Evolutionary conservation across 192 early-diverging fungal species (phyloP), one percentile per base, ranked within the genome.

Genomic region (Lobosporangium transversale): DNA sequence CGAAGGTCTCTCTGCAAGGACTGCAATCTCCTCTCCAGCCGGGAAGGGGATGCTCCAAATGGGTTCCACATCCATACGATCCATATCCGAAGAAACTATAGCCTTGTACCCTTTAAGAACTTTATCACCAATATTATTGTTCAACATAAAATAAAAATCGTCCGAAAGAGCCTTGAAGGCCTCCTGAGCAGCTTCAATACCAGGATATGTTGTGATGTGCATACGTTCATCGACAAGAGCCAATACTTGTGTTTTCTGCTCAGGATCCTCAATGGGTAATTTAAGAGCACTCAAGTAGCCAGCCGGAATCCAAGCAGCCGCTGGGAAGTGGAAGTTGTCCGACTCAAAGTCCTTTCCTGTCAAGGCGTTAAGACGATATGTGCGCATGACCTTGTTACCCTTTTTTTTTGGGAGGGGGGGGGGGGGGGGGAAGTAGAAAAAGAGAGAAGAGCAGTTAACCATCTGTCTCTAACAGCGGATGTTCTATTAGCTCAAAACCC

Each of bases 71-170:
- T 78, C 81, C 67, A 84, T 70, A 56, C 79, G 67, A 20, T 81
- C 84, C 3, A 70, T 57, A 17, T 83, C 84, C 0, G 75, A 68
- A 44, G 79, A 80, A 24, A 86, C 86, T 35, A 79, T 71, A 17
- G 85, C 78, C 50, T 82, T 82, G 73, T 76, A 92, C 4, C 90
- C 91, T 20, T 82, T 68, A 21, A 90, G 62, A 52, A 47, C 74
- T 23, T 67, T 83, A 61, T 55, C 89, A 33, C 81, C 81, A 29
- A 73, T 69, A 30, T 62, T 62, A 30, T 76, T 87, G 73, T 78
- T 82, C 54, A 91, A 66, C 62, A 88, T 89, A 58, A 95, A 91
- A 66, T 90, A 92, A 37, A 94, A 85, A 7, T 81, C 78, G 27
- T 87, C 73, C 14, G 86, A 51, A 31, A 89, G 60, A 2, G 69